These are phyloP conservation scores for Kodamaea restingae DNA, from an alignment of 805 yeast genomes.

Conservation along the genomic window DNA sequence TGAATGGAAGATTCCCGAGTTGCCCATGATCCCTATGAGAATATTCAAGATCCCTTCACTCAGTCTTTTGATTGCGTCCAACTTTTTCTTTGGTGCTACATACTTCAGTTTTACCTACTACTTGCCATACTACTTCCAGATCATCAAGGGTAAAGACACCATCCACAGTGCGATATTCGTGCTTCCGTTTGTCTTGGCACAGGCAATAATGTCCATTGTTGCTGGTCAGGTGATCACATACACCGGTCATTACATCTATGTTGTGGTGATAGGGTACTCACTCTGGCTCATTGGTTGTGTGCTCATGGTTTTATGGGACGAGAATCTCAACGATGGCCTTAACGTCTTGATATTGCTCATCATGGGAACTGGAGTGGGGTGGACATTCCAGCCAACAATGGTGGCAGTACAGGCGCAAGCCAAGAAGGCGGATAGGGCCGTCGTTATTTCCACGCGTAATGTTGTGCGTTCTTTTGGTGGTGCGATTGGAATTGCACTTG, in stretches of 20 bases:
- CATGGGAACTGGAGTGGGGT: conserved; percentile 42
- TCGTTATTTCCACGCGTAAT: conserved; percentile 54
- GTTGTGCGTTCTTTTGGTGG: conserved; percentile 58
- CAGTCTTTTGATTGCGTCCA: conserved; percentile 27
- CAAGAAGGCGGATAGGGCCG: conserved; percentile 50
- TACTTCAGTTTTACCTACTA: conserved; percentile 46
- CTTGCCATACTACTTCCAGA: conserved; percentile 47
- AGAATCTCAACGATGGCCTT: conserved; percentile 30
- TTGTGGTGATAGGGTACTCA: conserved; percentile 39
- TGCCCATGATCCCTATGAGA: conserved; percentile 54
- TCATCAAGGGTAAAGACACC: conserved; percentile 38
- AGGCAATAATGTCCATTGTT: conserved; percentile 37
- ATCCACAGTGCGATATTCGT: conserved; percentile 39
- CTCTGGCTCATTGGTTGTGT: conserved; percentile 42
- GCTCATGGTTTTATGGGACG: conserved; percentile 31
- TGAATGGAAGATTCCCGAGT: conserved; percentile 45
- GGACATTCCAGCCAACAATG: conserved; percentile 52
- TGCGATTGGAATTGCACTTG: conserved; percentile 53
- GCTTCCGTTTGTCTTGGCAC: conserved; percentile 44
- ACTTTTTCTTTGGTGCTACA: conserved; percentile 46
- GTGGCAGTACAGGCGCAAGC: conserved; percentile 55
- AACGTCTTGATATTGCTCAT: conserved; percentile 26
- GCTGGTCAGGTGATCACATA: conserved; percentile 45
- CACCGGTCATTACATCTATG: conserved; percentile 40
- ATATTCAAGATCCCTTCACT: conserved; percentile 36